Percentiles rank a stretch among this genome's conserved stretches.
phyloP scores from a whole-genome alignment of 2,329 filamentous ascomycete genomes.

The Sclerotiophoma versabilis region DNA sequence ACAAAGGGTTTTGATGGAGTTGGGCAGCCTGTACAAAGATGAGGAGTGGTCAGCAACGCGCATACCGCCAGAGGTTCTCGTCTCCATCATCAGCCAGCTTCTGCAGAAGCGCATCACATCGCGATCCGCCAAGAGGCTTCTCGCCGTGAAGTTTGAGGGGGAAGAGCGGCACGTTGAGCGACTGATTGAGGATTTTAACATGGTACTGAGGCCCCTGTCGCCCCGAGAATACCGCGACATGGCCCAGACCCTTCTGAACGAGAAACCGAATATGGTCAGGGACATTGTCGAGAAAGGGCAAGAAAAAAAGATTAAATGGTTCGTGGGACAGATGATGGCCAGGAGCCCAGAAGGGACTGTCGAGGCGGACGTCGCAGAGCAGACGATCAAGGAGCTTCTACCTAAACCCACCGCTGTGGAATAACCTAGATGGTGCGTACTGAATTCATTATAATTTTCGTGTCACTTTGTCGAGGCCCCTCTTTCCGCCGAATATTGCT shows the following conservation, averaged over 20 bases:
- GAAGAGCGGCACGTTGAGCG: constrained; percentile 57
- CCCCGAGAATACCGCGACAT: constrained; percentile 63
- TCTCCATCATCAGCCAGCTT: constrained; percentile 53
- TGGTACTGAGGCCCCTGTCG: constrained; percentile 63
- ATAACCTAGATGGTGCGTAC: not conserved
- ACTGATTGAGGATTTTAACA: constrained; percentile 64
- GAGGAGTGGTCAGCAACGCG: constrained; percentile 52
- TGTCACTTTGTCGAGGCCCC: not conserved
- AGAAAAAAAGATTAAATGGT: constrained; percentile 70
- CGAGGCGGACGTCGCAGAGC: constrained; percentile 66
- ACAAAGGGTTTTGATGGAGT: constrained; percentile 59
- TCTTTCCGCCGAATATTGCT: not conserved
- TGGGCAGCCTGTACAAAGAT: constrained; percentile 57
- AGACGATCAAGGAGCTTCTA: constrained; percentile 60
- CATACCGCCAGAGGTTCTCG: constrained; percentile 51
- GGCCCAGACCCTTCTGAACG: constrained; percentile 60
- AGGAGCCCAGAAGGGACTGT: constrained; percentile 66
- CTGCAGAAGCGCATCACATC: constrained; percentile 57
- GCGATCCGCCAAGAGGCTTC: constrained; percentile 66
- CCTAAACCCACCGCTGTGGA: not conserved
- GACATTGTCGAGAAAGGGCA: constrained; percentile 67
- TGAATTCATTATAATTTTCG: not conserved
- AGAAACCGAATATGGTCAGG: constrained; percentile 64
- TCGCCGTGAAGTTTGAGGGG: constrained; percentile 62
- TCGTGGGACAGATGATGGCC: constrained; percentile 73